A percentile compares a stretch with the other conserved stretches of the same genome.
Conservation (phyloP, 2,329 filamentous ascomycete genomes). For the Nannizziopsis barbatae region DNA sequence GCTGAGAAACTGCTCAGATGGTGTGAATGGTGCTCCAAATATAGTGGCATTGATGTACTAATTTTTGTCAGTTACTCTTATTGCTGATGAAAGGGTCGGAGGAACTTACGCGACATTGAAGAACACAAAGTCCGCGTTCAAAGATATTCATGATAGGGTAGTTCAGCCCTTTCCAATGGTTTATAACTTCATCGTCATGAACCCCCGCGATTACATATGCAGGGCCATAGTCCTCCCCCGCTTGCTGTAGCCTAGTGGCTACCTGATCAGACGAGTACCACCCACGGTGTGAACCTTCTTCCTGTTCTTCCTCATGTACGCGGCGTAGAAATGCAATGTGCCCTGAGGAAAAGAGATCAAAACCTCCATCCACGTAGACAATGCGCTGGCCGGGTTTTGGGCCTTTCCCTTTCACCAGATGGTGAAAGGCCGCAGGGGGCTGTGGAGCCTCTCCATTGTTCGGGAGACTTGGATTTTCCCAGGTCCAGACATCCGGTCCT, state of each 20-base stretch:
- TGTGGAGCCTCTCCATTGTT: conserved; percentile 36
- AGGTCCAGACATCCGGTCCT: conserved; percentile 77
- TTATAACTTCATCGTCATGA: conserved; percentile 90
- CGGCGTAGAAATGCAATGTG: conserved; percentile 88
- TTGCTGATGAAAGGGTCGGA: conserved; percentile 4
- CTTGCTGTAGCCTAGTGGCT: conserved; percentile 50
- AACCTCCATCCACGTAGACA: conserved; percentile 92
- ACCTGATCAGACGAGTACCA: conserved; percentile 62
- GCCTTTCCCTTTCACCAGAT: conserved; percentile 58
- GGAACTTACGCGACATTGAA: conserved; percentile 71
- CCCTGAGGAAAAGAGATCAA: conserved; percentile 90
- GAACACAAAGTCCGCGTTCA: conserved; percentile 84
- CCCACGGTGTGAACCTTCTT: conserved; percentile 53
- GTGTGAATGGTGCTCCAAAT: conserved; percentile 81
- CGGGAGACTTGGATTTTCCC: conserved; percentile 41
- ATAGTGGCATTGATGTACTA: conserved; percentile 80
- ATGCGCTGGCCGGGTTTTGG: conserved; percentile 69
- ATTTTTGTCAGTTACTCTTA: conserved; percentile 8
- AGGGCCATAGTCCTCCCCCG: conserved; percentile 63
- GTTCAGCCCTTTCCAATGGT: conserved; percentile 92
- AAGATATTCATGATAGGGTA: conserved; percentile 99
- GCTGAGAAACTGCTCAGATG: conserved; percentile 65
- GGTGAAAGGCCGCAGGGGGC: conserved; percentile 54
- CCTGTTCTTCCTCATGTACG: conserved; percentile 63
- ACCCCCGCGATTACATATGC: conserved; percentile 86